These are phyloP conservation scores for Fraxinus anomala DNA, from an alignment of 257 asterid species.

Conservation along the genomic window DNA sequence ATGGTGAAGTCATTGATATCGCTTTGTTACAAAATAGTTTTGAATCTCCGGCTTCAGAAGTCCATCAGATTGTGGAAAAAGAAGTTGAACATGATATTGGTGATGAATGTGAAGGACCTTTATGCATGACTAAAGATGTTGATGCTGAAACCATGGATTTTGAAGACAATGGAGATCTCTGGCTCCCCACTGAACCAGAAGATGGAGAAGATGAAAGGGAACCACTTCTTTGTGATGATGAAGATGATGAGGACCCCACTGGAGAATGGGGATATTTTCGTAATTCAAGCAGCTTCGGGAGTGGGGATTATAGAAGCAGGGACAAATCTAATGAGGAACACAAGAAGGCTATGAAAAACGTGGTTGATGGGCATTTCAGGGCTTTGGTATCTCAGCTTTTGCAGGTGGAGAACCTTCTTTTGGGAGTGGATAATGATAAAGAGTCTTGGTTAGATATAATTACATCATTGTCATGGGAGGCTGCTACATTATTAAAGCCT, in stretches of 20 bases:
- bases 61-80: slow-evolving; percentile 48
- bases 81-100: slow-evolving; percentile 50
- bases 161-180: slow-evolving; percentile 83
- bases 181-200: slow-evolving; percentile 99
- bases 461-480: slow-evolving; percentile 93
- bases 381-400: slow-evolving; percentile 90
- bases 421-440: slow-evolving; percentile 68
- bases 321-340: slow-evolving; percentile 91
- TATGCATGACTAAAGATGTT: slow-evolving; percentile 67
- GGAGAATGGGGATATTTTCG: slow-evolving; percentile 86
- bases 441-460: slow-evolving; percentile 94
- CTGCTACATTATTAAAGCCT: slow-evolving; percentile 85
- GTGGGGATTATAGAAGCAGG: slow-evolving; percentile 76
- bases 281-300: slow-evolving; percentile 71
- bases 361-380: slow-evolving; percentile 91
- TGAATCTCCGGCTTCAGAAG: slow-evolving; percentile 52
- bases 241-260: slow-evolving; percentile 70
- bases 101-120: slow-evolving; percentile 77
- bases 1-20: slow-evolving; percentile 54
- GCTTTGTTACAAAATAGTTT: slow-evolving; percentile 43
- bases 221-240: slow-evolving; percentile 62
- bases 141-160: slow-evolving; percentile 78
- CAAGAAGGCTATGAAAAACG: slow-evolving; percentile 73
- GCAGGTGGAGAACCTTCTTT: slow-evolving; percentile 84
- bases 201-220: slow-evolving; percentile 91